Percentiles rank a stretch among this genome's conserved stretches.
phyloP scores from a whole-genome alignment of 305 asterid genomes.

The Lippia alba region DNA sequence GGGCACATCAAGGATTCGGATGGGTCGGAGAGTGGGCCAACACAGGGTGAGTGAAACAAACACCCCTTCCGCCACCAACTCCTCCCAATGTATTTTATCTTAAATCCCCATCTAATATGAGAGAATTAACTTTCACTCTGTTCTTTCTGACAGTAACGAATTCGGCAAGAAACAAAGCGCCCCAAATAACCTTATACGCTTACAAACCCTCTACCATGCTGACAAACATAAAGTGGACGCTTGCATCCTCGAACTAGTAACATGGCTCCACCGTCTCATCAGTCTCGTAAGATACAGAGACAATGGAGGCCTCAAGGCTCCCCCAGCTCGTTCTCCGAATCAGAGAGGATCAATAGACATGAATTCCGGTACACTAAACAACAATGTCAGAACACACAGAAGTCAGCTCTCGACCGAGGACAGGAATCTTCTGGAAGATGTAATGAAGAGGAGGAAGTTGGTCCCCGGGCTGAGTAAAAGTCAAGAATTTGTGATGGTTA shows the following conservation, averaged over 20 bases:
- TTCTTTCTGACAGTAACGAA: constrained; percentile 59
- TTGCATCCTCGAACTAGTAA: constrained; percentile 75
- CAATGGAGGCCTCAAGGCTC: constrained; percentile 49
- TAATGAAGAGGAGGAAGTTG: constrained; percentile 61
- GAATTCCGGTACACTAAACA: constrained; percentile 14
- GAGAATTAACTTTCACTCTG: constrained; percentile 11
- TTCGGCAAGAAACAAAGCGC: constrained; percentile 66
- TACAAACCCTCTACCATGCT: constrained; percentile 94
- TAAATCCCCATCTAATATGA: neutral
- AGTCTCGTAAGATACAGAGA: constrained; percentile 74
- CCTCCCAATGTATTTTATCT: neutral
- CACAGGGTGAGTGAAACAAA: constrained; percentile 64
- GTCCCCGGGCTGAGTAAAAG: constrained; percentile 78
- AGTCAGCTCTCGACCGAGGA: constrained; percentile 67
- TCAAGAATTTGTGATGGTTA: constrained; percentile 66
- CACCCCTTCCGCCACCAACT: neutral
- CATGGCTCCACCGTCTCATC: constrained; percentile 89
- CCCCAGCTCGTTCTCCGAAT: constrained; percentile 59
- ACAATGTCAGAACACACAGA: constrained; percentile 15
- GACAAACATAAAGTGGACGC: constrained; percentile 75
- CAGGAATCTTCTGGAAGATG: constrained; percentile 65
- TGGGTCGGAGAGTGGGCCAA: constrained; percentile 99
- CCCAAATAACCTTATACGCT: constrained; percentile 59
- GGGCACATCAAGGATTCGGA: constrained; percentile 99
- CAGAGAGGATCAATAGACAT: constrained; percentile 43